These are phyloP conservation scores for Carex myosuroides DNA, from an alignment of 176 grass and related monocot species.

Conservation along the genomic window DNA sequence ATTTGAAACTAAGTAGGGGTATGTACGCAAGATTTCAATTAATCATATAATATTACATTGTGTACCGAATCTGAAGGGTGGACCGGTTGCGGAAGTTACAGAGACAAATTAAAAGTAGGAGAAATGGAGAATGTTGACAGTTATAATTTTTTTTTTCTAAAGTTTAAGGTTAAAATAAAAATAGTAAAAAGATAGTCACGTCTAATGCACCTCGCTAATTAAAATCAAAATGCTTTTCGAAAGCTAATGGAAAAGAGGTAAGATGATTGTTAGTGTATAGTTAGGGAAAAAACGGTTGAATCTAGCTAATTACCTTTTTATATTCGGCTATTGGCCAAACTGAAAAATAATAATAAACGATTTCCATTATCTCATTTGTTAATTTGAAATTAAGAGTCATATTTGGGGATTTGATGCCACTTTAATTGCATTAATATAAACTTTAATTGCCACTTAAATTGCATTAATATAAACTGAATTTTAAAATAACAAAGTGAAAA, in stretches of 20 bases:
- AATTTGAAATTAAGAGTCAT: neutral
- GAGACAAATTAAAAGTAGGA: neutral
- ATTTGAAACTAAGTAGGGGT: neutral
- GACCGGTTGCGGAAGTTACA: conserved; percentile 2
- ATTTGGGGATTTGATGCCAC: neutral
- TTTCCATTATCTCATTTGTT: neutral
- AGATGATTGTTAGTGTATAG: conserved; percentile 45
- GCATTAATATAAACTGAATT: neutral
- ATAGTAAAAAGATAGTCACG: conserved; percentile 47
- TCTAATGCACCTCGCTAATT: conserved; percentile 21
- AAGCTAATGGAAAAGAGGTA: neutral
- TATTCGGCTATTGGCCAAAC: conserved; percentile 4
- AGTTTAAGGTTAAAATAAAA: neutral
- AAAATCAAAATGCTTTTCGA: conserved; percentile 12
- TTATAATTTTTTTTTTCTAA: neutral
- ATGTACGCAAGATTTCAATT: neutral
- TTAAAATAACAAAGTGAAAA: neutral
- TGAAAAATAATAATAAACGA: neutral
- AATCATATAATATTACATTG: neutral
- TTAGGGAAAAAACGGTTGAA: conserved; percentile 36
- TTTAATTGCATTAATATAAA: neutral
- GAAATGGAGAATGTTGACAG: conserved; percentile 15
- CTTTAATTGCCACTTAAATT: neutral
- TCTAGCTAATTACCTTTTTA: conserved; percentile 4
- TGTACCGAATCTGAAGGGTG: neutral